Percentiles rank a stretch among this genome's conserved stretches.
Evolutionary conservation across 2,329 filamentous ascomycete genomes (phyloP).

Genomic region (Aureobasidium sp.): DNA sequence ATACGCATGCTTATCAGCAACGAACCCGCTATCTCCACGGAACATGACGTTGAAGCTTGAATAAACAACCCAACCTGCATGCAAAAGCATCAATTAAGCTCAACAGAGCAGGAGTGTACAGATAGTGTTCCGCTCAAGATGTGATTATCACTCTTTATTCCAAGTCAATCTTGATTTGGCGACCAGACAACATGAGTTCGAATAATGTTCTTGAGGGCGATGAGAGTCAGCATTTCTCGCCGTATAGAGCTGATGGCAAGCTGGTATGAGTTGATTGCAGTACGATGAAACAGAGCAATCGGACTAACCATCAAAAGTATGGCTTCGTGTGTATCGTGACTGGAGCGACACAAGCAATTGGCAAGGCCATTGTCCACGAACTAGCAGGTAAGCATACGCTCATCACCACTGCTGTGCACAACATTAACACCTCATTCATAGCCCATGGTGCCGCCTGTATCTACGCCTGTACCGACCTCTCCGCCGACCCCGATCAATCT

Average conservation of each 20-base stretch:
- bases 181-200: slow-evolving; percentile 1
- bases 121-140: neutral
- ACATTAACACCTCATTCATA: slow-evolving; percentile 29
- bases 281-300: neutral
- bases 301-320: slow-evolving; percentile 45
- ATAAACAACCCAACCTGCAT: slow-evolving; percentile 21
- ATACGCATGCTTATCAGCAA: slow-evolving; percentile 19
- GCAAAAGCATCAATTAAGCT: neutral
- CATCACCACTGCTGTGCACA: neutral
- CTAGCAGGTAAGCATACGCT: slow-evolving; percentile 54
- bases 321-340: slow-evolving; percentile 73
- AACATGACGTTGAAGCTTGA: slow-evolving; percentile 21
- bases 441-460: slow-evolving; percentile 72
- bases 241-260: slow-evolving; percentile 65
- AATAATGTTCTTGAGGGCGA: slow-evolving; percentile 17
- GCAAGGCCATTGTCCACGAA: slow-evolving; percentile 65
- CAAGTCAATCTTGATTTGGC: neutral
- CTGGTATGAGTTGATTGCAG: slow-evolving; percentile 42
- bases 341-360: slow-evolving; percentile 66
- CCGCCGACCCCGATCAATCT: slow-evolving; percentile 44
- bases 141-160: neutral
- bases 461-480: slow-evolving; percentile 61
- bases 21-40: slow-evolving; percentile 20
- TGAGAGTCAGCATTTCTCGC: slow-evolving; percentile 56
- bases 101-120: neutral